Evolutionary conservation across 345 rosid species (phyloP), one percentile per base, ranked within the genome.

Genomic region (Streptanthus diversifolius): DNA sequence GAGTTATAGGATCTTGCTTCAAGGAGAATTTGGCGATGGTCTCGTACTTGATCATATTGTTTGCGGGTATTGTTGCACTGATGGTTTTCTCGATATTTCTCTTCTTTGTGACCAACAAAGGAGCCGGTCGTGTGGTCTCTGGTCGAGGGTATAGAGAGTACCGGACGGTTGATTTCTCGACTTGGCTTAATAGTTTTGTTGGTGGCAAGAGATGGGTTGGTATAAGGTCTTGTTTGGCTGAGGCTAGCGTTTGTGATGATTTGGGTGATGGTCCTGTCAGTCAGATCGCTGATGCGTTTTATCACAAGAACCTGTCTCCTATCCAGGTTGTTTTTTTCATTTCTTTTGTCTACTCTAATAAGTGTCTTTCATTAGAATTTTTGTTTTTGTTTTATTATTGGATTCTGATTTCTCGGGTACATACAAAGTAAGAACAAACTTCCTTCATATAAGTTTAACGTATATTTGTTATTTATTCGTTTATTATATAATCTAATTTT

Each of bases 251-350:
- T 49, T 79, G 82, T 58, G 40, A 64, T 66, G 65, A 56, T 12
- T 49, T 78, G 47, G 54, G 53, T 55, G 66, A 69, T 63, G 75
- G 70, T 36, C 79, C 60, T 45, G 45, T 76, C 55, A 63, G 45
- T 66, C 76, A 65, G 63, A 71, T 77, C 57, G 82, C 82, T 29
- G 82, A 74, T 24, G 82, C 70, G 8, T 79, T 79, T 69, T 79
- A 79, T 19, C 74, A 63, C 36, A 47, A 62, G 68, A 79, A 74
- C 56, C 49, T 79, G 45, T 79, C 82, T 55, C 82, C 82, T 7
- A 69, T 79, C 24, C 82, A 79, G 78, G 82, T 79, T 3, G 48
- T 7, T 32, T 25, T 2, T n/a, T n/a, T n/a, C n/a, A 9, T 7
- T 35, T n/a, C 1, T 10, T 25, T n/a, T n/a, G 2, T 9, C 0